phyloP scores from a whole-genome alignment of 192 early-diverging fungal genomes.

The Linnemannia exigua region DNA sequence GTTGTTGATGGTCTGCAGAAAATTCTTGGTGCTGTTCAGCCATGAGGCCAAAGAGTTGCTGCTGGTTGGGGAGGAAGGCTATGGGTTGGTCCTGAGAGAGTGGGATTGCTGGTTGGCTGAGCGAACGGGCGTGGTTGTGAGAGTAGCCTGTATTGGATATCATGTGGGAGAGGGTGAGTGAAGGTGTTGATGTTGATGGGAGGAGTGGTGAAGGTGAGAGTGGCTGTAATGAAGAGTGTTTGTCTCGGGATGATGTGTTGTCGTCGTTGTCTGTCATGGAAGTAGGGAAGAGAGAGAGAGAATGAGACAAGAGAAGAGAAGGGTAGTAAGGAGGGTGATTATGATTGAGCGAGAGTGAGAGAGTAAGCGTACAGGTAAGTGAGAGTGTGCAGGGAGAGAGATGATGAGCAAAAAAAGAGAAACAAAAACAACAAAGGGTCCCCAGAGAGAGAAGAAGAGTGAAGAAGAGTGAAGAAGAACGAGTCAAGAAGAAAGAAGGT shows the following conservation, averaged over 20 bases:
- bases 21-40: neutral
- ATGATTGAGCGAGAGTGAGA: too few relatives aligned
- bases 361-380: neutral
- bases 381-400: neutral
- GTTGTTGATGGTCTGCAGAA: neutral
- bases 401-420: neutral
- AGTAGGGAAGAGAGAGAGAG: neutral
- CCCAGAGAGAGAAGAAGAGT: conserved; percentile 1
- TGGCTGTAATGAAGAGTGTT: neutral
- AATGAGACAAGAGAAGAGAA: neutral
- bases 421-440: neutral
- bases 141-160: neutral
- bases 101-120: conserved; percentile 9
- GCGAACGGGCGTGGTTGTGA: conserved; percentile 7
- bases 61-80: conserved; percentile 1
- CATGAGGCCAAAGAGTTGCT: conserved; percentile 16
- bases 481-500: neutral
- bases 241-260: neutral
- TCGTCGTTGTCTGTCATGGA: neutral
- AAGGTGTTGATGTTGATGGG: neutral
- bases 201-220: conserved; percentile 6
- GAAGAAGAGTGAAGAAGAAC: neutral
- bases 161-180: neutral
- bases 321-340: neutral
- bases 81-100: conserved; percentile 20